These are phyloP conservation scores for Brasilioporus rufonigricans DNA, from an alignment of 768 basidiomycete species.

Conservation along the genomic window DNA sequence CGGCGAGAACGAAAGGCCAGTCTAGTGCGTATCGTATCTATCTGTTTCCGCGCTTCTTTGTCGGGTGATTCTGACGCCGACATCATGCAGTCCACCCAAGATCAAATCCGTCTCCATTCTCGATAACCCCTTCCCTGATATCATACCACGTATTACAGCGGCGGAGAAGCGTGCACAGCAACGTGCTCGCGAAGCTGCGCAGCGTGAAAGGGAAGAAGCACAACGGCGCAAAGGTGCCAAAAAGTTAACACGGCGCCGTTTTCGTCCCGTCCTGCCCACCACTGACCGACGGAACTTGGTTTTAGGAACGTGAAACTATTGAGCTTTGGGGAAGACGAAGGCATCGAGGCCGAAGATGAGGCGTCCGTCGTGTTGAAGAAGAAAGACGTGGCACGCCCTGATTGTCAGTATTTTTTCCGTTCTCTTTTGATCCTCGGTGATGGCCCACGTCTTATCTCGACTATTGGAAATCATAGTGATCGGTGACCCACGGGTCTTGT, in stretches of 20 bases:
- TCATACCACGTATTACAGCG: slow-evolving; percentile 94
- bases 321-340: slow-evolving; percentile 82
- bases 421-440: not conserved
- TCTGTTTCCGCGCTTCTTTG: not conserved
- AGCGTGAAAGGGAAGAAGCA: slow-evolving; percentile 75
- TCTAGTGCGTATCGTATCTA: slow-evolving; percentile 74
- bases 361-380: slow-evolving; percentile 56
- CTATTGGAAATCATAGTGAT: slow-evolving; percentile 23
- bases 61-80: slow-evolving; percentile 1
- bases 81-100: slow-evolving; percentile 73
- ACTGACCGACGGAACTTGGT: not conserved
- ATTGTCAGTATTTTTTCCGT: slow-evolving; percentile 61
- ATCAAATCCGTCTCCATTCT: slow-evolving; percentile 82
- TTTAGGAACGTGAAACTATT: slow-evolving; percentile 82
- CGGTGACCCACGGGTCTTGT: slow-evolving; percentile 7
- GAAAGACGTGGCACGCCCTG: slow-evolving; percentile 79
- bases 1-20: slow-evolving; percentile 67
- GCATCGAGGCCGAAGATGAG: slow-evolving; percentile 53
- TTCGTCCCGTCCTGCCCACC: not conserved
- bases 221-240: slow-evolving; percentile 75
- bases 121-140: slow-evolving; percentile 95
- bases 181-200: slow-evolving; percentile 71
- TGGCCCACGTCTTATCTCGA: not conserved
- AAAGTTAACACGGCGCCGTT: slow-evolving; percentile 58
- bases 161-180: slow-evolving; percentile 86